Conservation (phyloP, 495 filamentous ascomycete species). For the Talaromyces adpressus region DNA sequence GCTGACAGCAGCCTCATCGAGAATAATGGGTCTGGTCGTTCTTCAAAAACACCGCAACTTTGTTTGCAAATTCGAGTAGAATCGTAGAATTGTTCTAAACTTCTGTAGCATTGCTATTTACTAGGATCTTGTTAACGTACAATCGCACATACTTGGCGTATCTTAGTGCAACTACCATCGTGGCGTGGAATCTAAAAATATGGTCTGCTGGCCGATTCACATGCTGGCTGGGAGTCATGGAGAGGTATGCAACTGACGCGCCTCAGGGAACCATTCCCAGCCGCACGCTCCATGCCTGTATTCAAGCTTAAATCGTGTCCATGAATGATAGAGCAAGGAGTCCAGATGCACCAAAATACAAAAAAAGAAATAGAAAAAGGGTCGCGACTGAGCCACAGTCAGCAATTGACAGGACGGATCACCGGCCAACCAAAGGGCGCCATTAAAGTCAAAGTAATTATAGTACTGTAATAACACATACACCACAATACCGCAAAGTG, state of each 20-base stretch:
- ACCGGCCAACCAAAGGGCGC: background rate
- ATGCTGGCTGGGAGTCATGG: background rate
- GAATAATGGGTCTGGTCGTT: background rate
- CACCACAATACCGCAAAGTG: background rate
- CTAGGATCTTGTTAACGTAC: background rate
- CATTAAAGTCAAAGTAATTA: background rate
- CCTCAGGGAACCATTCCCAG: background rate
- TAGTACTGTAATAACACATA: background rate
- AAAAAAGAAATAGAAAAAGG: background rate
- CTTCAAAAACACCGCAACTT: background rate
- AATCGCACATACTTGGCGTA: background rate
- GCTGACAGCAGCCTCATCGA: background rate
- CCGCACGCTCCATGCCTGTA: background rate
- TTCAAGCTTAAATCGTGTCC: background rate
- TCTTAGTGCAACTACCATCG: background rate
- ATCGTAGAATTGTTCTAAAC: background rate
- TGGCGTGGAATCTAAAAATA: background rate
- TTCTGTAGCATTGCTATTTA: too few species aligned
- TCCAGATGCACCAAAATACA: background rate
- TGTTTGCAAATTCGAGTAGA: background rate
- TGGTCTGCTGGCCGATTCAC: background rate
- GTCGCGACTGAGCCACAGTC: background rate
- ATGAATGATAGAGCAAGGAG: background rate
- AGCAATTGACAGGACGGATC: background rate
- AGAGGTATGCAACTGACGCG: background rate